These are phyloP conservation scores for Mycena floridula DNA, from an alignment of 768 basidiomycete genomes.

Conservation along the genomic window DNA sequence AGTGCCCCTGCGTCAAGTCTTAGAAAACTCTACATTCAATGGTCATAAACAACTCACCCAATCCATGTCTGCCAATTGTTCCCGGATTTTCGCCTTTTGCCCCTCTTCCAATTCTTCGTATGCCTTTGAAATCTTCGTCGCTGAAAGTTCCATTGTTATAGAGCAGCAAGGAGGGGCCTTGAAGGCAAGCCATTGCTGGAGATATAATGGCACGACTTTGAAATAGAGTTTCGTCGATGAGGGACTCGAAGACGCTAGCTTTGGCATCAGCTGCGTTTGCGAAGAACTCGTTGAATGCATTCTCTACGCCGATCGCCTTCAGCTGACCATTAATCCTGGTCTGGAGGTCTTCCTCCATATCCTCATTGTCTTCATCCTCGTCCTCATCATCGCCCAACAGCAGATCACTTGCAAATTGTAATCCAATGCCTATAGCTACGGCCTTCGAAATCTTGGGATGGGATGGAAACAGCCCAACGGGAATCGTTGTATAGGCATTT, in stretches of 20 bases:
- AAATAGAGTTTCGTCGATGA: slow-evolving; percentile 26
- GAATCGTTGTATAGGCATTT: not conserved
- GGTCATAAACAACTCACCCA: too few relatives aligned
- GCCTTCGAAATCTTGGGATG: slow-evolving; percentile 4
- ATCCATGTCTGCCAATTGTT: slow-evolving; percentile 46
- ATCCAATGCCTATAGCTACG: slow-evolving; percentile 10
- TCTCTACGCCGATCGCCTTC: slow-evolving; percentile 30
- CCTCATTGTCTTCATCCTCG: slow-evolving; percentile 34
- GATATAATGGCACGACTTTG: slow-evolving; percentile 21
- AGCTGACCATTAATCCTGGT: slow-evolving; percentile 37
- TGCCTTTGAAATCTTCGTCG: slow-evolving; percentile 37
- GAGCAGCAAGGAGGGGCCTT: slow-evolving; percentile 33
- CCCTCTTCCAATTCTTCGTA: slow-evolving; percentile 37
- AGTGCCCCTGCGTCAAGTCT: too few relatives aligned
- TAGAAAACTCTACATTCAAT: too few relatives aligned
- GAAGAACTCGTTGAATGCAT: slow-evolving; percentile 43
- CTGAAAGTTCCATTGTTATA: slow-evolving; percentile 38
- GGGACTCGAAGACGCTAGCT: slow-evolving; percentile 35
- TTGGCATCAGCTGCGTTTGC: slow-evolving; percentile 49
- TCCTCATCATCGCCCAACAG: slow-evolving; percentile 15
- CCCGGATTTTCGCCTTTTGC: slow-evolving; percentile 30
- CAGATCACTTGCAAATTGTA: slow-evolving; percentile 11
- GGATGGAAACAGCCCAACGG: not conserved
- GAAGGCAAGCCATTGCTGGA: slow-evolving; percentile 26
- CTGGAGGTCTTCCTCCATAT: slow-evolving; percentile 22